Evolutionary conservation across 2,329 filamentous ascomycete species (phyloP).

Genomic region (Hymenoscyphus albidus): DNA sequence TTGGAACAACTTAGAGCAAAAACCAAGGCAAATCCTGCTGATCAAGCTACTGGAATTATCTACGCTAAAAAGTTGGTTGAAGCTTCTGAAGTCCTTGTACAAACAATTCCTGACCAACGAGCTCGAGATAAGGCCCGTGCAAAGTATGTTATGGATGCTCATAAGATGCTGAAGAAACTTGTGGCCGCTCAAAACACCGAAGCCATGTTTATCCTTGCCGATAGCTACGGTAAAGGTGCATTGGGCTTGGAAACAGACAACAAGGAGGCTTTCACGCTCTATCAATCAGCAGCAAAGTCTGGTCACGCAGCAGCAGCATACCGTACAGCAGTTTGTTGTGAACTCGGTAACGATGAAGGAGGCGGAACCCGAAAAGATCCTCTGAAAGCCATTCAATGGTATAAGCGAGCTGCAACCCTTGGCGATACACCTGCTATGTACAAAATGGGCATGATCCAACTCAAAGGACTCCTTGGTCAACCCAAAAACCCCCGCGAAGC

Average conservation of each 20-base stretch:
- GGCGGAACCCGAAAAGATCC: constrained; percentile 90
- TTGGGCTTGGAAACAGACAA: constrained; percentile 77
- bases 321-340: constrained; percentile 92
- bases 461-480: constrained; percentile 92
- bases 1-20: constrained; percentile 68
- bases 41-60: constrained; percentile 66
- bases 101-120: constrained; percentile 62
- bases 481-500: constrained; percentile 78
- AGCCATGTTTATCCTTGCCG: constrained; percentile 91
- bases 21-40: constrained; percentile 67
- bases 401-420: constrained; percentile 84
- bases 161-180: constrained; percentile 90
- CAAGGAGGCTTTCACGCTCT: constrained; percentile 89
- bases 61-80: constrained; percentile 84
- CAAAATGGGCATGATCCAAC: constrained; percentile 92
- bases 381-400: constrained; percentile 96
- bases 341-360: constrained; percentile 90
- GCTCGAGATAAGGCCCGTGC: constrained; percentile 73
- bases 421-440: constrained; percentile 96
- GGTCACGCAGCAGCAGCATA: constrained; percentile 87
- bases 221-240: constrained; percentile 78
- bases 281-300: constrained; percentile 88
- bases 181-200: constrained; percentile 69
- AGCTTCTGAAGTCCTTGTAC: constrained; percentile 72
- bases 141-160: constrained; percentile 77